Conservation (phyloP, 2,329 filamentous ascomycete genomes). For the Sarocladium brachiariae region DNA sequence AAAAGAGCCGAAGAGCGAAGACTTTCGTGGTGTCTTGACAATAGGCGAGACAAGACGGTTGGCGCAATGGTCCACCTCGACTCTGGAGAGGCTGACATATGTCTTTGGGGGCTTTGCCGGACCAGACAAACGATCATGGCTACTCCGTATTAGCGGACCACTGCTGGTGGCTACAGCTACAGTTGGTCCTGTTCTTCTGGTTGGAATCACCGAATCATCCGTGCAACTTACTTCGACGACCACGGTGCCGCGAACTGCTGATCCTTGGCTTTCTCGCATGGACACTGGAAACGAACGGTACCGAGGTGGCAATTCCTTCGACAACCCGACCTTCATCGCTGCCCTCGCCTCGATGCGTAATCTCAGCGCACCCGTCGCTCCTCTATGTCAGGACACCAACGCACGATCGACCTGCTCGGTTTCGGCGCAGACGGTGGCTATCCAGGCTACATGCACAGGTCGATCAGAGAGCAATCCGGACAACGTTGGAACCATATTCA, state of each 20-base stretch:
- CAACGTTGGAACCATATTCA: neutral
- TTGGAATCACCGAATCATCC: conserved; percentile 9
- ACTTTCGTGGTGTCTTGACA: neutral
- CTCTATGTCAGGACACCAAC: neutral
- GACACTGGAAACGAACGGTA: conserved; percentile 8
- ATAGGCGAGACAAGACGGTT: conserved; percentile 11
- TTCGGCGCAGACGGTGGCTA: neutral
- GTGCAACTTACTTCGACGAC: neutral
- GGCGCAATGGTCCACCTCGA: conserved; percentile 13
- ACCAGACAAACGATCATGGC: conserved; percentile 11
- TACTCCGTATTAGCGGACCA: conserved; percentile 9
- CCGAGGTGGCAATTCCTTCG: conserved; percentile 1
- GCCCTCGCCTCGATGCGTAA: neutral
- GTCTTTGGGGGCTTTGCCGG: conserved; percentile 9
- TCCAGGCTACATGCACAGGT: neutral
- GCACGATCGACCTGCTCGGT: neutral
- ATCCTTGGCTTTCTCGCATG: conserved; percentile 6
- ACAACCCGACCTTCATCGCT: neutral
- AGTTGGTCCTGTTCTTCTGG: conserved; percentile 13
- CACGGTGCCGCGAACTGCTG: neutral
- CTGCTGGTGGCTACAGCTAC: conserved; percentile 11
- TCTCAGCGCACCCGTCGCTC: neutral
- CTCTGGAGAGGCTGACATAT: conserved; percentile 11
- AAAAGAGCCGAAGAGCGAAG: neutral
- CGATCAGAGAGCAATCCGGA: neutral